Conservation (phyloP, 257 asterid species). For the Euphrasia confusa region DNA sequence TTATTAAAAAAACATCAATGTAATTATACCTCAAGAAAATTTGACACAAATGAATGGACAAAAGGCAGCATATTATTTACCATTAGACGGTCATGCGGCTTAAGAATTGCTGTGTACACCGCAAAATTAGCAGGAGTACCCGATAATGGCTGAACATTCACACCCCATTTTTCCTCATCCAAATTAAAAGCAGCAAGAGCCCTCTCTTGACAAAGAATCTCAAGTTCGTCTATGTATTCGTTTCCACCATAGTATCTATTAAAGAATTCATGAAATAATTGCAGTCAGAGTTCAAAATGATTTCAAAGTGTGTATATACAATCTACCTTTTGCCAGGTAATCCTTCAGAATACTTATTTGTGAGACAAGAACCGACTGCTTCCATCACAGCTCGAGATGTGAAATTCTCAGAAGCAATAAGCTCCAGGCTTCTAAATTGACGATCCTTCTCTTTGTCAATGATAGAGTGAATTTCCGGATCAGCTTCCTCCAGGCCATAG, state of each 20-base stretch:
- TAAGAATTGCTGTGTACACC: conserved; percentile 87
- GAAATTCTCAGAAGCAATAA: conserved; percentile 95
- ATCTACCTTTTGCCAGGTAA: conserved; percentile 86
- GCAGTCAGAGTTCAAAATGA: conserved; percentile 8
- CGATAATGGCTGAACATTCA: conserved; percentile 87
- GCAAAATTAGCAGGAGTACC: conserved; percentile 98
- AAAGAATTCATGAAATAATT: neutral
- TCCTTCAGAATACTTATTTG: conserved; percentile 94
- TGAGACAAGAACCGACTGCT: conserved; percentile 98
- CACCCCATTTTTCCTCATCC: conserved; percentile 81
- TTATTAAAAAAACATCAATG: conserved; percentile 15
- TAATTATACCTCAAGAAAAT: conserved; percentile 4
- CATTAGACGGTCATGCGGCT: conserved; percentile 90
- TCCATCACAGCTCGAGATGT: conserved; percentile 99
- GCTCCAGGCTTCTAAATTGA: too few species aligned
- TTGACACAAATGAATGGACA: neutral
- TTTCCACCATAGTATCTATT: conserved; percentile 91
- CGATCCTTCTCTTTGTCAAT: too few species aligned
- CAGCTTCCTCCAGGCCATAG: too few species aligned
- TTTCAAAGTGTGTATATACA: conserved; percentile 11
- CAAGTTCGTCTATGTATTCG: conserved; percentile 81
- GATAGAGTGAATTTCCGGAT: too few species aligned
- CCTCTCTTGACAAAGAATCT: conserved; percentile 85
- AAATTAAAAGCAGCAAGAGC: conserved; percentile 85
- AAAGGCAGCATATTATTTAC: conserved; percentile 31